phyloP scores from a whole-genome alignment of 306 rosid species.

The Hippophae tibetana region DNA sequence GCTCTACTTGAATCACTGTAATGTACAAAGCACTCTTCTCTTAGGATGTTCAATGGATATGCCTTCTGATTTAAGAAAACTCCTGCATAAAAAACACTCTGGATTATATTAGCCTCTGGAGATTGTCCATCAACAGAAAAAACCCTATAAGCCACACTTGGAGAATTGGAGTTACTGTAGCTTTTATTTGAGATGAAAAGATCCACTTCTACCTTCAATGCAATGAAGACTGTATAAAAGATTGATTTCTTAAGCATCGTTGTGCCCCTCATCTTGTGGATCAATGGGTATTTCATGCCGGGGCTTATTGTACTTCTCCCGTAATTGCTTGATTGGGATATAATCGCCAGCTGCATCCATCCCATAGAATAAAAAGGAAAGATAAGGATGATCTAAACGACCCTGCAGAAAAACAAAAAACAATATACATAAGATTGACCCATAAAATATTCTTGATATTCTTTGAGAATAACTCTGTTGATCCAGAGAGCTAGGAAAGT shows the following conservation, averaged over 20 bases:
- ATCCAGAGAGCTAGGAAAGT: background rate
- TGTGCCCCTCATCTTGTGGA: slow-evolving; percentile 29
- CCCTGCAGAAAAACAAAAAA: slow-evolving; percentile 32
- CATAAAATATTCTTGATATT: background rate
- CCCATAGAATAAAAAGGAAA: slow-evolving; percentile 82
- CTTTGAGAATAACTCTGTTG: background rate
- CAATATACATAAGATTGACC: background rate
- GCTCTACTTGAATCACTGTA: background rate
- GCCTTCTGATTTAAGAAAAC: background rate
- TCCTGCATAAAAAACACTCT: background rate
- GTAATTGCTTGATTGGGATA: slow-evolving; percentile 82
- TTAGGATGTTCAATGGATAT: background rate
- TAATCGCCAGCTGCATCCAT: slow-evolving; percentile 85
- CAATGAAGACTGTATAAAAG: background rate
- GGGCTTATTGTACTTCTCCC: slow-evolving; percentile 72
- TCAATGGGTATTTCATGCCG: slow-evolving; percentile 71
- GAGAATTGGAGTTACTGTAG: background rate
- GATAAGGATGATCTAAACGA: slow-evolving; percentile 77
- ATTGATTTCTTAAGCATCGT: slow-evolving; percentile 25
- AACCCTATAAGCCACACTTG: background rate
- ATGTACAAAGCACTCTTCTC: background rate
- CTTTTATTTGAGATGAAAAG: background rate
- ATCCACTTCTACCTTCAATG: background rate
- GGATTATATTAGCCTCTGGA: background rate
- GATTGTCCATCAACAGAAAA: background rate